Evolutionary conservation across 2,329 filamentous ascomycete species (phyloP).

Genomic region (Diaporthe longicolla): DNA sequence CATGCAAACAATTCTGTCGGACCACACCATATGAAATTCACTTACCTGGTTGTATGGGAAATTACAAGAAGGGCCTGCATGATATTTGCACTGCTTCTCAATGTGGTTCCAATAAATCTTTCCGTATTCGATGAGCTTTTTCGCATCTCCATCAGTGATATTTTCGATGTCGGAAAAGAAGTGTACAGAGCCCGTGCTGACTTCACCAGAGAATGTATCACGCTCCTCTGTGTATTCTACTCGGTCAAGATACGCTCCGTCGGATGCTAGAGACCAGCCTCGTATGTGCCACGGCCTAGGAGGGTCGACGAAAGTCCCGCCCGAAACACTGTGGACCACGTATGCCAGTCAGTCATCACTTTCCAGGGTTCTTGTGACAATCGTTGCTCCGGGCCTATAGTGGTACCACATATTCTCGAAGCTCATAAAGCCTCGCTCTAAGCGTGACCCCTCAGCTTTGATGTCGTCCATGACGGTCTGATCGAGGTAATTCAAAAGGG

Average conservation of each 20-base stretch:
- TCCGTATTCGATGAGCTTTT: neutral
- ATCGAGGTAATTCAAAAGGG: constrained; percentile 47
- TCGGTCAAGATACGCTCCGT: neutral
- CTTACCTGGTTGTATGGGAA: constrained; percentile 44
- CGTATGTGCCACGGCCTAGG: neutral
- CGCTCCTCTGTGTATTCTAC: too few species aligned
- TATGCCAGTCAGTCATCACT: neutral
- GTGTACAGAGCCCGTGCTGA: accelerated
- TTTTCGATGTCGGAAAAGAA: neutral
- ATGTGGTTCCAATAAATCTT: constrained; percentile 42
- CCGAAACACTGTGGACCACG: neutral
- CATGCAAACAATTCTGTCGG: neutral
- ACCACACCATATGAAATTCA: neutral
- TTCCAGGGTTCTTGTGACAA: neutral
- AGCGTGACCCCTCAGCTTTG: constrained; percentile 43
- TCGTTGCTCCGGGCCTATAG: constrained; percentile 42
- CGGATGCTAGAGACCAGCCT: neutral
- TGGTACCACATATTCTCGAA: constrained; percentile 45
- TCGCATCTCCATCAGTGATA: neutral
- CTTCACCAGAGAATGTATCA: neutral
- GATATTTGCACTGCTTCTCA: constrained; percentile 41
- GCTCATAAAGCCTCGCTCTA: constrained; percentile 42
- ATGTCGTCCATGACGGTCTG: constrained; percentile 46
- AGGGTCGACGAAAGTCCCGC: constrained; percentile 14
- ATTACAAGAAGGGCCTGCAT: constrained; percentile 39